phyloP scores from a whole-genome alignment of 495 filamentous ascomycete genomes.

The Massariosphaeria phaeospora region DNA sequence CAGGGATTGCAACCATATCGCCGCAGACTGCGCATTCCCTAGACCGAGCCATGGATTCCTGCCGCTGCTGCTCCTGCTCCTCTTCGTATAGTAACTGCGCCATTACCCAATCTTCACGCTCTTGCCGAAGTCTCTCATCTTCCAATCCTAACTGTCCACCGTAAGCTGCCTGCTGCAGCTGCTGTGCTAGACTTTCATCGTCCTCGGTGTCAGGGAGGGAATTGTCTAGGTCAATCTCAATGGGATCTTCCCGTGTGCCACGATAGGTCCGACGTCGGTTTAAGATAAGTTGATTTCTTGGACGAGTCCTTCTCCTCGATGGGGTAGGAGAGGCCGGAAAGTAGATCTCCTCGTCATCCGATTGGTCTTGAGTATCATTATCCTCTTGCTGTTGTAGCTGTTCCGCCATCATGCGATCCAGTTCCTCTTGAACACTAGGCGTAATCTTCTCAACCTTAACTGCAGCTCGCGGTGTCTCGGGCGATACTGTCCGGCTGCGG shows the following conservation, averaged over 20 bases:
- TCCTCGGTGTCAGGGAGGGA: not conserved
- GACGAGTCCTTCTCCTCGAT: too few relatives aligned
- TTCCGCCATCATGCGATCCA: conserved; percentile 5
- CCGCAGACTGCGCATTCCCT: conserved; percentile 29
- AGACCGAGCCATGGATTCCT: not conserved
- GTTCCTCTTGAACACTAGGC: conserved; percentile 1
- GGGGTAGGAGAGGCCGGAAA: too few relatives aligned
- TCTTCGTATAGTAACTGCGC: conserved; percentile 16
- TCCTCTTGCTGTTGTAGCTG: conserved; percentile 10
- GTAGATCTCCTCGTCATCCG: not conserved
- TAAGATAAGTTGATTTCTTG: not conserved
- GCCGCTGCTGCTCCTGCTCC: not conserved
- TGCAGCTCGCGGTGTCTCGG: not conserved
- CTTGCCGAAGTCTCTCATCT: not conserved
- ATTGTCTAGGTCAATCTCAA: too few relatives aligned
- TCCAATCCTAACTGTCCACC: not conserved
- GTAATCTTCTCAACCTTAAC: not conserved
- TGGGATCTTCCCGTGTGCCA: not conserved
- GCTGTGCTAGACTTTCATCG: not conserved
- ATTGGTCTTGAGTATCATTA: not conserved
- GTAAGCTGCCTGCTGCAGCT: not conserved
- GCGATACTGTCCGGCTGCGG: not conserved
- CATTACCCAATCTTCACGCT: conserved; percentile 14
- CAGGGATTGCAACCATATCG: conserved; percentile 1
- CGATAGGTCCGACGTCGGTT: not conserved